Conservation (phyloP, 148 eudicot genomes). For the Rhododendron ferrugineum region DNA sequence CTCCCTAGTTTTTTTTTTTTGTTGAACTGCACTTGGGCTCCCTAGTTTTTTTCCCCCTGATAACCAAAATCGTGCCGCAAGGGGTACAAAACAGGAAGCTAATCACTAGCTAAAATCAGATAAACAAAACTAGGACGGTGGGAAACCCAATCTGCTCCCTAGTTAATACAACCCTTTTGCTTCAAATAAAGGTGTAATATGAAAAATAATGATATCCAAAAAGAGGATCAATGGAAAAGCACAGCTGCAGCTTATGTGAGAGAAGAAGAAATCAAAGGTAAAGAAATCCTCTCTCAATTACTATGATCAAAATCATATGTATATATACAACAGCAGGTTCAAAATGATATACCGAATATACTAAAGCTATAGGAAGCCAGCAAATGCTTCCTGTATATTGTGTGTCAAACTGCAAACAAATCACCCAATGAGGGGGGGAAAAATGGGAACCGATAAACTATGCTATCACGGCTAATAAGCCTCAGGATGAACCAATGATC, state of each 20-base stretch:
- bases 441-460: neutral
- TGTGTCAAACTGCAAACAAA: neutral
- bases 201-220: neutral
- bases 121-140: no score
- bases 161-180: neutral
- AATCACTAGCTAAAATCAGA: no score
- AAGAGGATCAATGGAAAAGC: neutral
- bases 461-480: neutral
- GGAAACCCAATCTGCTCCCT: neutral
- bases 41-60: no score
- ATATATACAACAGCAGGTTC: neutral
- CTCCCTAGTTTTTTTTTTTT: neutral
- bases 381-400: neutral
- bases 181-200: neutral
- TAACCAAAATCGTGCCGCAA: no score
- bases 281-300: neutral
- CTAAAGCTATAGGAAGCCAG: neutral
- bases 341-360: neutral
- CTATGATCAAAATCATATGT: neutral
- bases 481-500: neutral
- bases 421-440: neutral
- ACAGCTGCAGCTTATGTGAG: neutral
- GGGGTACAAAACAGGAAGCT: no score
- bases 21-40: no score
- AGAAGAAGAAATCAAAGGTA: neutral